These are phyloP conservation scores for Lentinula guzmanii DNA, from an alignment of 768 basidiomycete species.

Conservation along the genomic window DNA sequence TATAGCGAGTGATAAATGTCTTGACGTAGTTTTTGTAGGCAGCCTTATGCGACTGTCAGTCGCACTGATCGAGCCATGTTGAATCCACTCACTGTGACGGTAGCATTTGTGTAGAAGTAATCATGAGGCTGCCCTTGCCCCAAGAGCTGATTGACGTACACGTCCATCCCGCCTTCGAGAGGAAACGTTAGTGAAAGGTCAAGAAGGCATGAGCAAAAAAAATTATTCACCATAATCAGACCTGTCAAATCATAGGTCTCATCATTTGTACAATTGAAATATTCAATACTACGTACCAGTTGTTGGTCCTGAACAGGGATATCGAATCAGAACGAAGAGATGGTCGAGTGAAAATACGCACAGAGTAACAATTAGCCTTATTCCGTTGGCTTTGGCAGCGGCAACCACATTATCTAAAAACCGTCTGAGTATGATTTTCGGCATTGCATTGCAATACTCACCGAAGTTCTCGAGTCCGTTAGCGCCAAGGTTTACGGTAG, in stretches of 20 bases:
- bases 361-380: conserved; percentile 56
- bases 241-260: not conserved
- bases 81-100: conserved; percentile 32
- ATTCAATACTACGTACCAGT: conserved; percentile 31
- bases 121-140: conserved; percentile 38
- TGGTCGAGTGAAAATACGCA: conserved; percentile 17
- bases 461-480: conserved; percentile 49
- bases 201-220: not conserved
- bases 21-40: conserved; percentile 49
- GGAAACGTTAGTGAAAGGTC: not conserved
- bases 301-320: conserved; percentile 40
- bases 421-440: not conserved
- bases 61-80: not conserved
- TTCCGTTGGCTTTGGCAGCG: conserved; percentile 52
- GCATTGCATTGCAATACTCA: conserved; percentile 8
- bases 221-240: conserved; percentile 6
- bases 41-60: conserved; percentile 16
- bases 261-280: not conserved
- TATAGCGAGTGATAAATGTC: conserved; percentile 41
- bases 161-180: conserved; percentile 53
- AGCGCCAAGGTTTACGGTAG: conserved; percentile 49
- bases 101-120: conserved; percentile 54
- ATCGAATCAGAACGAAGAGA: not conserved
- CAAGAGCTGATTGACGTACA: conserved; percentile 53
- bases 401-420: conserved; percentile 47